A percentile compares a stretch with the other conserved stretches of the same genome.
Evolutionary conservation across 2,329 filamentous ascomycete genomes (phyloP).

Genomic region (Rugonectria rugulosa): DNA sequence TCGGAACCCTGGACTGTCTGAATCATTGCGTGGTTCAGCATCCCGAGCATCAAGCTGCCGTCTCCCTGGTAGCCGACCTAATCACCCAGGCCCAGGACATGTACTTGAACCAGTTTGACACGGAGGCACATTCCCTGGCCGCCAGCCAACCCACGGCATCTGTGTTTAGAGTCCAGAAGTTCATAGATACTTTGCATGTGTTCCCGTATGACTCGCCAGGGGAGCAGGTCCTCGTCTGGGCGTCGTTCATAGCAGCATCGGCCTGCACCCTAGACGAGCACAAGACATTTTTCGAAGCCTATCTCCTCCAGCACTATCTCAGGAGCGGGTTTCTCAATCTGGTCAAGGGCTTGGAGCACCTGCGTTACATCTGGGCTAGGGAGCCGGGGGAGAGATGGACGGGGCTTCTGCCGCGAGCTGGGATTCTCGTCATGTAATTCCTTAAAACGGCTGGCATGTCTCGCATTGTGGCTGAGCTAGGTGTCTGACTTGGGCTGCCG

Average conservation of each 20-base stretch:
- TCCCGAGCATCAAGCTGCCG: neutral
- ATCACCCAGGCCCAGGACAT: conserved; percentile 10
- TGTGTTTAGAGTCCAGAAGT: neutral
- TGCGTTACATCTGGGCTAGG: conserved; percentile 9
- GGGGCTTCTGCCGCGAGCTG: neutral
- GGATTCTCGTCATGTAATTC: neutral
- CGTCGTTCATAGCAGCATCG: conserved; percentile 12
- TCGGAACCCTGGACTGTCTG: conserved; percentile 10
- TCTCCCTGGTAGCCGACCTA: neutral
- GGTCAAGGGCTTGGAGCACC: neutral
- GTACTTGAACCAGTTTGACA: conserved; percentile 2
- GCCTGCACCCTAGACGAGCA: conserved; percentile 13
- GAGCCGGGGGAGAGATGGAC: neutral
- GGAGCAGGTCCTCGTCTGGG: conserved; percentile 16
- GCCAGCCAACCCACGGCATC: neutral
- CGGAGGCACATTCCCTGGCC: neutral
- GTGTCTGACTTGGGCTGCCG: no score
- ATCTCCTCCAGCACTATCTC: neutral
- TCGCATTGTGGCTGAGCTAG: no score
- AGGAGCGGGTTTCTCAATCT: conserved; percentile 8
- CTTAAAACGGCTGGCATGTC: no score
- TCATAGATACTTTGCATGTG: conserved; percentile 5
- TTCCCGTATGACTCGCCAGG: conserved; percentile 7
- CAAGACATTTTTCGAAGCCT: conserved; percentile 8
- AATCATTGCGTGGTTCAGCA: conserved; percentile 6